These are phyloP conservation scores for Tetracladium setigerum DNA, from an alignment of 495 filamentous ascomycete species.

Conservation along the genomic window DNA sequence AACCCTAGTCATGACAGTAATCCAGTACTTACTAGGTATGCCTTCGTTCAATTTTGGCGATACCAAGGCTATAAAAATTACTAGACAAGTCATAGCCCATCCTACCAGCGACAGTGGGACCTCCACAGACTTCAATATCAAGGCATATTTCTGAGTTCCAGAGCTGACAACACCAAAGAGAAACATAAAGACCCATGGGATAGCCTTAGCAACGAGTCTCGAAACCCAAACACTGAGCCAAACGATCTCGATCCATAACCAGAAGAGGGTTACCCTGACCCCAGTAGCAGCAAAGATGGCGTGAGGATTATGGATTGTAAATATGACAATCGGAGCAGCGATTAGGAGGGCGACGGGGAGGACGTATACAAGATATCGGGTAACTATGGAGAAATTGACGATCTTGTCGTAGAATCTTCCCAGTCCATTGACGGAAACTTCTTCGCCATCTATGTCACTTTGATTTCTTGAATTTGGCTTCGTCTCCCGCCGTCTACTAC, in stretches of 20 bases:
- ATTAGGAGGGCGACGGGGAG: slow-evolving; percentile 68
- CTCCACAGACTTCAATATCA: slow-evolving; percentile 70
- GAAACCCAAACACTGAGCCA: slow-evolving; percentile 85
- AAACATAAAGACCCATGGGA: slow-evolving; percentile 81
- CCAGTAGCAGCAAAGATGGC: slow-evolving; percentile 45
- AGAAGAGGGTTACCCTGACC: slow-evolving; percentile 70
- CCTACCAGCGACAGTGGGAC: slow-evolving; percentile 81
- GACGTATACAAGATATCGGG: slow-evolving; percentile 84
- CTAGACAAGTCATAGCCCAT: slow-evolving; percentile 73
- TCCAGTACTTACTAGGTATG: slow-evolving; percentile 26
- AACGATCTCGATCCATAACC: slow-evolving; percentile 84
- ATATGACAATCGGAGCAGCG: slow-evolving; percentile 68
- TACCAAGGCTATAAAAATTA: slow-evolving; percentile 72
- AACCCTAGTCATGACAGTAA: slow-evolving; percentile 52
- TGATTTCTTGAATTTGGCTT: too few relatives aligned
- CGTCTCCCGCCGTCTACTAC: slow-evolving; percentile 46
- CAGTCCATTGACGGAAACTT: slow-evolving; percentile 69
- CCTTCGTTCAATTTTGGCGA: slow-evolving; percentile 8
- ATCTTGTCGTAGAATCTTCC: slow-evolving; percentile 83
- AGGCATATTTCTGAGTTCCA: slow-evolving; percentile 86
- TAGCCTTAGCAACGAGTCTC: slow-evolving; percentile 69
- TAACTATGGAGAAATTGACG: slow-evolving; percentile 76
- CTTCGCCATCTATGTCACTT: slow-evolving; percentile 39
- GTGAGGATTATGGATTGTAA: slow-evolving; percentile 28
- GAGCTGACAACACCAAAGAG: slow-evolving; percentile 84